These are phyloP conservation scores for Bassia scoparia DNA, from an alignment of 148 eudicot genomes.

Conservation along the genomic window DNA sequence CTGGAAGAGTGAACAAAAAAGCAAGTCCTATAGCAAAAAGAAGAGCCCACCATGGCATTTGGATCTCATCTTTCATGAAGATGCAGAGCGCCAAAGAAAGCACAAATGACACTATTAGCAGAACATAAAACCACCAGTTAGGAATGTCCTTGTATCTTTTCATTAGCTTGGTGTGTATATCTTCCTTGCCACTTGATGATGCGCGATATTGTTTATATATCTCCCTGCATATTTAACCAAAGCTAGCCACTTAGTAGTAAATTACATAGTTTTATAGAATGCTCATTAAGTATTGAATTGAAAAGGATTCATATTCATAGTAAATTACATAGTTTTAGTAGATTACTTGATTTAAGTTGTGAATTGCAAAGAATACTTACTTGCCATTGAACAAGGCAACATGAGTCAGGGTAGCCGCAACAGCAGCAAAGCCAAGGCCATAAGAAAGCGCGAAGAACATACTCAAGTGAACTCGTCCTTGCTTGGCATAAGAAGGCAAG, in stretches of 20 bases:
- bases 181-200: conserved; percentile 59
- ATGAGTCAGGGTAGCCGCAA: conserved; percentile 68
- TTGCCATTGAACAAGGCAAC: conserved; percentile 76
- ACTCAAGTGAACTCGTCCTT: conserved; percentile 67
- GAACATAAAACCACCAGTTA: conserved; percentile 67
- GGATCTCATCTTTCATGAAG: conserved; percentile 62
- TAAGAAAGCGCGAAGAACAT: conserved; percentile 74
- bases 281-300: no score
- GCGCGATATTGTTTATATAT: conserved; percentile 52
- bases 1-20: conserved; percentile 78
- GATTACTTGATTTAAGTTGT: no score
- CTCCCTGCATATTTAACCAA: conserved; percentile 44
- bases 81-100: conserved; percentile 61
- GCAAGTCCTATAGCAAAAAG: conserved; percentile 69
- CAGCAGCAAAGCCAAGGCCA: conserved; percentile 88
- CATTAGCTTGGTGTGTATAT: conserved; percentile 77
- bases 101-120: conserved; percentile 50
- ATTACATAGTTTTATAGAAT: no score
- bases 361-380: conserved; percentile 31
- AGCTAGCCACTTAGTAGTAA: background rate
- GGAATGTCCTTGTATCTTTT: conserved; percentile 77
- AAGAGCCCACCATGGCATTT: conserved; percentile 97
- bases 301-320: no score
- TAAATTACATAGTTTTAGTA: no score
- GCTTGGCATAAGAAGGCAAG: conserved; percentile 38